phyloP scores from a whole-genome alignment of 73 alveolate species.

The Tetrahymena borealis region DNA sequence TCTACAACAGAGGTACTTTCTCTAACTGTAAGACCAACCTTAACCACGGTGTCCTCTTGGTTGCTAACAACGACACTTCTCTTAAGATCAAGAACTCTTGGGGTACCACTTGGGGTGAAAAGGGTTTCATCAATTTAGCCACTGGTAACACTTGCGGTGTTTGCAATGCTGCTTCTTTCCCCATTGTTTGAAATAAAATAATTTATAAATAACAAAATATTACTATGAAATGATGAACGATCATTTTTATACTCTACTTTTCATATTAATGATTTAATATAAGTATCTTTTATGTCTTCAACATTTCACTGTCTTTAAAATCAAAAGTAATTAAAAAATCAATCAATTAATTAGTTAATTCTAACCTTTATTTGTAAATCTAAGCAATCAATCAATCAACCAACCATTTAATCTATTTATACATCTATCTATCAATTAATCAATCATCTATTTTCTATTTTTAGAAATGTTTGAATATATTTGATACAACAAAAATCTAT shows the following conservation, averaged over 20 bases:
- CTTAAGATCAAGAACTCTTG: constrained; percentile 86
- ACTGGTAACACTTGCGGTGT: constrained; percentile 54
- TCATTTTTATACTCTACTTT: background rate
- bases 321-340: no score
- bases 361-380: no score
- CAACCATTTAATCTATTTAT: no score
- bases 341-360: no score
- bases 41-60: constrained; percentile 66
- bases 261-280: background rate
- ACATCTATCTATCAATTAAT: no score
- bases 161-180: background rate
- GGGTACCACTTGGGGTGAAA: constrained; percentile 91
- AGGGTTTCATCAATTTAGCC: constrained; percentile 75
- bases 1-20: constrained; percentile 31
- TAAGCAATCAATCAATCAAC: no score
- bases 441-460: no score
- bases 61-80: constrained; percentile 29
- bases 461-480: no score
- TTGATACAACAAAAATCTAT: no score
- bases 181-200: background rate
- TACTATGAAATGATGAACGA: background rate
- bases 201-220: background rate
- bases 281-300: no score
- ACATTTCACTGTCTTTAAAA: no score
- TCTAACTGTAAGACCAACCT: constrained; percentile 34